Conservation (phyloP, 768 basidiomycete species). For the Suillus fuscotomentosus region DNA sequence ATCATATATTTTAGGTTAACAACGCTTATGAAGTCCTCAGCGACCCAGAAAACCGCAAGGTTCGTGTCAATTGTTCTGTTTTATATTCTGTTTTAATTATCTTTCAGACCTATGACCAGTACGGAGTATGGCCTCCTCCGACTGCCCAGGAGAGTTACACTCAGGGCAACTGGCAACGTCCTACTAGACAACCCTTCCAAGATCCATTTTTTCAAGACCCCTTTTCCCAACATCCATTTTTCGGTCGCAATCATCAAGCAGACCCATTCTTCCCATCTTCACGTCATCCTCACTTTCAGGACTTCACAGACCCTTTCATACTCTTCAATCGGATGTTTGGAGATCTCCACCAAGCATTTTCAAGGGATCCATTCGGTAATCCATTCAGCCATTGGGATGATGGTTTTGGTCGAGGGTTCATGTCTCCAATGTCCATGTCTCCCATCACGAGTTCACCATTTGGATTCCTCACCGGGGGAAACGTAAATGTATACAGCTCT, state of each 20-base stretch:
- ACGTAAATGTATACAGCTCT: background rate
- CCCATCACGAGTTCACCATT: background rate
- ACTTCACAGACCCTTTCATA: slow-evolving; percentile 73
- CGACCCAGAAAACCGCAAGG: slow-evolving; percentile 57
- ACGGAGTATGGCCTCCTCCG: slow-evolving; percentile 79
- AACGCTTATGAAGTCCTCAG: slow-evolving; percentile 77
- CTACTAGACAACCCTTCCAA: slow-evolving; percentile 16
- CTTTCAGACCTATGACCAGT: slow-evolving; percentile 60
- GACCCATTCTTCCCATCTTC: slow-evolving; percentile 27
- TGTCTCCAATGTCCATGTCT: slow-evolving; percentile 1
- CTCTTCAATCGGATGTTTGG: slow-evolving; percentile 75
- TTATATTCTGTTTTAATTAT: slow-evolving; percentile 3
- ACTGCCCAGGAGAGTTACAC: slow-evolving; percentile 12
- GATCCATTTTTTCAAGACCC: slow-evolving; percentile 18
- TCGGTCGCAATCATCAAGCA: slow-evolving; percentile 21
- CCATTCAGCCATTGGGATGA: slow-evolving; percentile 16
- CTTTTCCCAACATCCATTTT: slow-evolving; percentile 21
- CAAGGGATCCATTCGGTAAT: slow-evolving; percentile 35
- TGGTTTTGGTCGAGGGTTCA: slow-evolving; percentile 7
- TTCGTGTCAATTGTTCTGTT: slow-evolving; percentile 24
- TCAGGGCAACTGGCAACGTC: slow-evolving; percentile 12
- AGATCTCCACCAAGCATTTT: slow-evolving; percentile 37
- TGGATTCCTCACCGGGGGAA: background rate
- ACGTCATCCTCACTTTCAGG: slow-evolving; percentile 14
- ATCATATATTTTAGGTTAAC: slow-evolving; percentile 47